Evolutionary conservation across 83 land plant genomes (phyloP).

Genomic region (Diphasiastrum complanatum): DNA sequence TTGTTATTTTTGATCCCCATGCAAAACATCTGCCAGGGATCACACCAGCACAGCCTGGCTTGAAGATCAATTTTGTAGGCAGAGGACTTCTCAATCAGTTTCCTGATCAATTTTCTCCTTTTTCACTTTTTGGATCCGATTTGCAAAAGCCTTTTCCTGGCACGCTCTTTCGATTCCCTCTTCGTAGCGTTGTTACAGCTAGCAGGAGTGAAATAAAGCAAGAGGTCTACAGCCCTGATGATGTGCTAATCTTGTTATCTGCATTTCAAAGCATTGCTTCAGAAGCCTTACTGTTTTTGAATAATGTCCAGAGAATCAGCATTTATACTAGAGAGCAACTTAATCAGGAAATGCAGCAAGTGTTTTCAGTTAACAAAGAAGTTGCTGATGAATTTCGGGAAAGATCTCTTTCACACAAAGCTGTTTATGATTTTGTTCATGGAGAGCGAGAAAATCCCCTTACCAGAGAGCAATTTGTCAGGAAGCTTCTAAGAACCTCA

Average conservation of each 20-base stretch:
- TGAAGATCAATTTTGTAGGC: constrained; percentile 76
- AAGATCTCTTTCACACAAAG: constrained; percentile 22
- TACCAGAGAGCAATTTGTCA: constrained; percentile 59
- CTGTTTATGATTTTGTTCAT: constrained; percentile 47
- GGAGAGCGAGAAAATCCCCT: constrained; percentile 34
- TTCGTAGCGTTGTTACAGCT: constrained; percentile 62
- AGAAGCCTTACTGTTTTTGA: constrained; percentile 70
- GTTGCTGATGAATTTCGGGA: constrained; percentile 19
- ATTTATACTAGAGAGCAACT: constrained; percentile 62
- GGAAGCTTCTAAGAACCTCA: constrained; percentile 43
- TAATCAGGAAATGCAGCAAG: constrained; percentile 53
- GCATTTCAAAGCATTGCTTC: constrained; percentile 57
- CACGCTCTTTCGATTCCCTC: constrained; percentile 90
- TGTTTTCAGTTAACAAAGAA: constrained; percentile 53
- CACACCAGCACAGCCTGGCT: constrained; percentile 86
- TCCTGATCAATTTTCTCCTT: constrained; percentile 90
- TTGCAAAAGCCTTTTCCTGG: constrained; percentile 69
- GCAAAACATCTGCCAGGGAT: constrained; percentile 88
- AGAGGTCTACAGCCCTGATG: constrained; percentile 74
- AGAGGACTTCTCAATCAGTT: constrained; percentile 74
- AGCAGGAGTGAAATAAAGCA: constrained; percentile 82
- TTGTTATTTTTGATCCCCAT: constrained; percentile 98
- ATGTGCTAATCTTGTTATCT: constrained; percentile 61
- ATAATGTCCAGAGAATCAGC: constrained; percentile 58
- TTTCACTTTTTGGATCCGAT: constrained; percentile 86